Base-by-base conservation (phyloP, 1,139 yeast genomes). In the Saccharomycopsis hybrid region DNA sequence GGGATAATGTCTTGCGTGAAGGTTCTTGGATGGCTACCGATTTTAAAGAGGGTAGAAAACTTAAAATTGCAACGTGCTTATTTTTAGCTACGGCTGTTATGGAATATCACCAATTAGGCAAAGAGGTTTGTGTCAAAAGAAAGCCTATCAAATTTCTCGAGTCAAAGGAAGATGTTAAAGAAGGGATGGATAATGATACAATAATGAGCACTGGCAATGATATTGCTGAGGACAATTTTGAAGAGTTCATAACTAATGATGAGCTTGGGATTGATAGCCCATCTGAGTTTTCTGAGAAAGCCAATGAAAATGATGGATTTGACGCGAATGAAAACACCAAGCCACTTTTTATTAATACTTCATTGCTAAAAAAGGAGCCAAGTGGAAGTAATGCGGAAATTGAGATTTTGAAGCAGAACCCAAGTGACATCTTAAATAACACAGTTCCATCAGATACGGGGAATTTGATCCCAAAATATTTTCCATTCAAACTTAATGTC, bases 21-120 rank as follows among this genome's bases (percentile, higher is more conserved):
- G 86, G 80, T 58, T 78, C 78, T 56, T 89, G 97, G 96, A 74
- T 89, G 82, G 78, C 89, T 5, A 73, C 76, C 4, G 96, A 89
- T 62, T 84, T 84, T 59, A 77, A 73, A 53, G 95, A 89, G 62
- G 82, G 79, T 38, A 63, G 78, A 25, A 83, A 85, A 62, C 78
- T 74, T 60, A 86, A 84, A 62, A 69, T 79, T 54, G 85, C 89
- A 0, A 76, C 84, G 51, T 85, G 94, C 61, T 76, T 78, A 9
- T 72, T 74, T 42, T 69, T 90, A 33, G 83, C 97, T 0, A 80
- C 78, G 52, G 85, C 90, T 0, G 75, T 90, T 0, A 68, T 69
- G 55, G 96, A 88, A 54, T 89, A 80, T 60, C 89, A 95, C 95
- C 68, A 61, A 1, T 76, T 75, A 57, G 97, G 96, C 1, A 80